phyloP scores from a whole-genome alignment of 257 asterid genomes.

The Solanum medicagineum region DNA sequence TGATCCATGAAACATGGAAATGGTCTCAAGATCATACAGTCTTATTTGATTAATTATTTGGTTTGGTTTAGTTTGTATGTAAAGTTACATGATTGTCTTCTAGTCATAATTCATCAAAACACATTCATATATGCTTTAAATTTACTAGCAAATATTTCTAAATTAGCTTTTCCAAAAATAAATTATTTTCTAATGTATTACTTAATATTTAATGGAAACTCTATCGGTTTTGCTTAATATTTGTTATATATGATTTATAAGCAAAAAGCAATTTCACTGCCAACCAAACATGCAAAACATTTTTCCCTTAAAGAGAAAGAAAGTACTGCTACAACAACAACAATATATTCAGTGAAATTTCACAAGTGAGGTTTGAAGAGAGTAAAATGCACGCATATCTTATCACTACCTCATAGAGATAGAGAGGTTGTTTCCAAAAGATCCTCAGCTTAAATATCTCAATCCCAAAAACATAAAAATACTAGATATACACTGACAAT shows the following conservation, averaged over 20 bases:
- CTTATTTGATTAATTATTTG: background rate
- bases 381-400: no score
- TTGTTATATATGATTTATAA: no score
- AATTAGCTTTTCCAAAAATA: background rate
- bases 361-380: fast-evolving
- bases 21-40: background rate
- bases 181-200: background rate
- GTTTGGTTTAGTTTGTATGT: background rate
- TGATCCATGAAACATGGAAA: background rate
- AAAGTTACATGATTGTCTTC: background rate
- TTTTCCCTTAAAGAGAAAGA: no score
- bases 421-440: fast-evolving
- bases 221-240: background rate
- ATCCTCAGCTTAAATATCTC: no score
- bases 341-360: no score
- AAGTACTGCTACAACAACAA: no score
- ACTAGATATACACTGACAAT: no score
- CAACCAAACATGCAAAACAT: background rate
- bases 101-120: background rate
- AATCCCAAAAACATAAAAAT: no score
- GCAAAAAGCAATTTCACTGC: no score
- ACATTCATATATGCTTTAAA: background rate
- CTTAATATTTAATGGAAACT: background rate
- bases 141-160: background rate
- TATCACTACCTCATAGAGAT: no score